These are phyloP conservation scores for Mangifera indica DNA, from an alignment of 345 rosid species.

Conservation along the genomic window DNA sequence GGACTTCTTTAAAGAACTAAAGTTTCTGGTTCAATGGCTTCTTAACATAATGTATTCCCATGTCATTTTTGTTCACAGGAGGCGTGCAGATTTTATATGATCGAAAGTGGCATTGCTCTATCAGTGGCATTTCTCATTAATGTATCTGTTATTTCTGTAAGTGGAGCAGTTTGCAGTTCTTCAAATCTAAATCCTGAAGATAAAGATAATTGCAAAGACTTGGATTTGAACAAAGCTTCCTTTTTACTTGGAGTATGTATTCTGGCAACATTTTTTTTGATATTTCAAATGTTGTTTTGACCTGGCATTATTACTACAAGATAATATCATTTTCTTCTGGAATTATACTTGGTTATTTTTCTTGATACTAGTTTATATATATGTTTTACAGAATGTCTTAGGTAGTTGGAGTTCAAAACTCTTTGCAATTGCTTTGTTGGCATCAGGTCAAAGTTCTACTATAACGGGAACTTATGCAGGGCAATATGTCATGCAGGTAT, in stretches of 20 bases:
- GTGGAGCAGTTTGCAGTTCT: slow-evolving; percentile 83
- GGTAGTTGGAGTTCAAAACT: slow-evolving; percentile 97
- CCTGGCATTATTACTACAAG: slow-evolving; percentile 4
- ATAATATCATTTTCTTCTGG: slow-evolving; percentile 4
- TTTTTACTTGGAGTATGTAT: slow-evolving; percentile 74
- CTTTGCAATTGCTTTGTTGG: slow-evolving; percentile 85
- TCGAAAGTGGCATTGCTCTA: slow-evolving; percentile 89
- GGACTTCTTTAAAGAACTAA: neutral
- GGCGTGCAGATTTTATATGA: slow-evolving; percentile 81
- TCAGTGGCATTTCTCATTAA: slow-evolving; percentile 84
- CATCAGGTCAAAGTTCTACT: slow-evolving; percentile 97
- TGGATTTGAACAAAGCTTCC: slow-evolving; percentile 90
- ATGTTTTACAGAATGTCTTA: slow-evolving; percentile 69
- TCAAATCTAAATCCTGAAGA: slow-evolving; percentile 56
- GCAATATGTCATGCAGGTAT: slow-evolving; percentile 95
- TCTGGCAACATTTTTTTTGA: neutral
- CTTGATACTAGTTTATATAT: neutral
- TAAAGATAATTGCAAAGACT: slow-evolving; percentile 59
- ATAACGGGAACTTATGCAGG: slow-evolving; percentile 99
- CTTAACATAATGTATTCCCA: neutral
- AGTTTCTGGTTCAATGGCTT: neutral
- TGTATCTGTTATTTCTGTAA: slow-evolving; percentile 81
- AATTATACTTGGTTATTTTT: neutral
- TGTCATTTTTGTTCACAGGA: slow-evolving; percentile 50
- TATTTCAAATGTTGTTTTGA: neutral